A percentile compares a stretch with the other conserved stretches of the same genome.
These are phyloP conservation scores for Phialophora macrospora DNA, from an alignment of 2,329 filamentous ascomycete species.

Conservation along the genomic window DNA sequence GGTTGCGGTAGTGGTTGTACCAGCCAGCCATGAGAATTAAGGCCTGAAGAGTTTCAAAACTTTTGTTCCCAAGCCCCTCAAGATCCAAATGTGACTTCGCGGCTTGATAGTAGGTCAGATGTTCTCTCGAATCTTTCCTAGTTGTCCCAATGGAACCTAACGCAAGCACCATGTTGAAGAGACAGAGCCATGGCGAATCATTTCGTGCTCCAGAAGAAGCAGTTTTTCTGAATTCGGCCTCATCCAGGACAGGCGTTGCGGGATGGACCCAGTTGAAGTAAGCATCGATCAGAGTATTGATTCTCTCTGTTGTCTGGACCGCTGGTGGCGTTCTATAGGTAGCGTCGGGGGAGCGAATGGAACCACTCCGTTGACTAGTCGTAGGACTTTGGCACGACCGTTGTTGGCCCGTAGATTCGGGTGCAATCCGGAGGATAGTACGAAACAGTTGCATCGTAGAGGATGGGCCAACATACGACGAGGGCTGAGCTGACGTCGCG, in stretches of 20 bases:
- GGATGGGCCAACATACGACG: slow-evolving; percentile 25
- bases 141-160: slow-evolving; percentile 36
- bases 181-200: slow-evolving; percentile 38
- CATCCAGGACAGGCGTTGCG: slow-evolving; percentile 37
- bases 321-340: slow-evolving; percentile 5
- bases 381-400: slow-evolving; percentile 9
- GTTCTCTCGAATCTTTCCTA: slow-evolving; percentile 28
- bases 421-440: slow-evolving; percentile 25
- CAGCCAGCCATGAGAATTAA: slow-evolving; percentile 38
- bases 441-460: slow-evolving; percentile 30
- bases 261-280: slow-evolving; percentile 37
- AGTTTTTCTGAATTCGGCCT: slow-evolving; percentile 33
- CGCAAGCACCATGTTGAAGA: slow-evolving; percentile 39
- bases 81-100: slow-evolving; percentile 35
- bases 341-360: slow-evolving; percentile 6
- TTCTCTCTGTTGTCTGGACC: slow-evolving; percentile 16
- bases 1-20: slow-evolving; percentile 38
- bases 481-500: slow-evolving; percentile 16
- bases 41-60: slow-evolving; percentile 36
- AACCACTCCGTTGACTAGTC: slow-evolving; percentile 16
- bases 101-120: slow-evolving; percentile 34
- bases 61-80: slow-evolving; percentile 35
- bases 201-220: slow-evolving; percentile 23
- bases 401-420: slow-evolving; percentile 16
- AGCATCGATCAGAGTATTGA: slow-evolving; percentile 28